Evolutionary conservation across 1,139 yeast species (phyloP), one percentile per base, ranked within the genome.

Genomic region (Yamadazyma songkhlaensis): DNA sequence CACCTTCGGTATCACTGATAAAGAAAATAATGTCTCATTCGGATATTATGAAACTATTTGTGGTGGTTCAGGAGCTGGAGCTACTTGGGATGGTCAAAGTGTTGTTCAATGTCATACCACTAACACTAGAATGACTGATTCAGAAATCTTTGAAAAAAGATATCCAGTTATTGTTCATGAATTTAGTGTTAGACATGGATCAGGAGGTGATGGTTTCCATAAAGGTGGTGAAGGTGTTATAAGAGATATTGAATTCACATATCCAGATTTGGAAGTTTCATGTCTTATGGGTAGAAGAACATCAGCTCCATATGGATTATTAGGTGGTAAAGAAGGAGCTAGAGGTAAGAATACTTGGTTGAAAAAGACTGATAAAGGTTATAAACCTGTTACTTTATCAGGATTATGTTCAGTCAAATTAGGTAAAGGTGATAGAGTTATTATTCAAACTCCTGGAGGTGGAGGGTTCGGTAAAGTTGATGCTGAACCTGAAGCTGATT

Each of bases 11-110:
- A 61, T 62, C 23, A 67, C 56, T 37, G 73, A 69, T 42, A 58
- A 57, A 32, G 60, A 59, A 17, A 51, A 58, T 29, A 57, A 59
- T 6, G 49, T 70, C 29, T 60, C 69, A 2, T 70, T 68, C 53
- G 74, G 81, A 4, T 67, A 70, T 50, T 70, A 71, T 44, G 77
- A 71, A 43, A 71, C 77, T 5, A 70, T 71, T 8, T 69, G 75
- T 49, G 77, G 77, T 17, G 77, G 77, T 1, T 61, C 72, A 22
- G 77, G 77, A 4, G 76, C 75, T 3, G 76, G 74, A 2, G 74
- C 74, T 9, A 63, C 71, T 3, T 69, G 74, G 74, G 60, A 70
- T 41, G 77, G 77, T 1, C 74, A 67, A 46, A 60, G 65, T 14
- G 76, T 59, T 2, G 75, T 71, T 2, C 76, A 71, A 49, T 69